phyloP scores from a whole-genome alignment of 495 filamentous ascomycete species.

The Xylaria acuta region DNA sequence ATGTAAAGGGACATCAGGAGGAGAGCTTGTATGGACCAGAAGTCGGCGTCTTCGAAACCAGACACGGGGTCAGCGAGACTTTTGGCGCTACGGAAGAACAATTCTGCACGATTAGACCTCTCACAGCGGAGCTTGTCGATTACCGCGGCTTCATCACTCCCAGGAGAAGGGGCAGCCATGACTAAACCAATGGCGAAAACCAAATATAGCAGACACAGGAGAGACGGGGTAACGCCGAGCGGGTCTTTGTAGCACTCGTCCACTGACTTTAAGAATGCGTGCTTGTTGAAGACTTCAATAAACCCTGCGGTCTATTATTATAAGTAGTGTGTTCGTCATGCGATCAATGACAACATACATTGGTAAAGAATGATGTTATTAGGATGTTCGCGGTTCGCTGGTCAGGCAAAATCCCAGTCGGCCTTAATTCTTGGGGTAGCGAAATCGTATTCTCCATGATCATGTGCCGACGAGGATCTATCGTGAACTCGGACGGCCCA shows the following conservation, averaged over 20 bases:
- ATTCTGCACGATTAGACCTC: conserved; percentile 57
- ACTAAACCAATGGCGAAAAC: conserved; percentile 66
- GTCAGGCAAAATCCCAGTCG: conserved; percentile 61
- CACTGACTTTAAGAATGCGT: conserved; percentile 54
- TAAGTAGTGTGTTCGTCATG: conserved; percentile 17
- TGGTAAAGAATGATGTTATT: conserved; percentile 65
- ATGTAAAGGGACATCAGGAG: conserved; percentile 67
- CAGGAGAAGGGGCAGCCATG: conserved; percentile 58
- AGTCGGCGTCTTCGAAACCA: conserved; percentile 67
- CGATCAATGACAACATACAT: conserved; percentile 49
- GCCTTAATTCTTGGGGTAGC: conserved; percentile 50
- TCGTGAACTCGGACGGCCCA: conserved; percentile 70
- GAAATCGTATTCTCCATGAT: conserved; percentile 68
- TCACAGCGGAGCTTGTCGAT: conserved; percentile 57
- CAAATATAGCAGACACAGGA: conserved; percentile 63
- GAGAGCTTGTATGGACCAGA: conserved; percentile 68
- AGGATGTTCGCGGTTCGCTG: conserved; percentile 60
- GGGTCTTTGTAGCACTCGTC: conserved; percentile 62
- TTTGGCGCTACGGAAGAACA: conserved; percentile 66
- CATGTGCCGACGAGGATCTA: conserved; percentile 70
- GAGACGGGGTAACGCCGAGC: conserved; percentile 51
- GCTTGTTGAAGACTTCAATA: conserved; percentile 61
- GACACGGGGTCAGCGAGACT: conserved; percentile 58
- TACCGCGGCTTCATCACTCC: conserved; percentile 54
- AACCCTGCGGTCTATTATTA: conserved; percentile 60